A percentile compares a stretch with the other conserved stretches of the same genome.
These are phyloP conservation scores for Mucor irregularis DNA, from an alignment of 371 early-diverging fungal genomes.

Conservation along the genomic window DNA sequence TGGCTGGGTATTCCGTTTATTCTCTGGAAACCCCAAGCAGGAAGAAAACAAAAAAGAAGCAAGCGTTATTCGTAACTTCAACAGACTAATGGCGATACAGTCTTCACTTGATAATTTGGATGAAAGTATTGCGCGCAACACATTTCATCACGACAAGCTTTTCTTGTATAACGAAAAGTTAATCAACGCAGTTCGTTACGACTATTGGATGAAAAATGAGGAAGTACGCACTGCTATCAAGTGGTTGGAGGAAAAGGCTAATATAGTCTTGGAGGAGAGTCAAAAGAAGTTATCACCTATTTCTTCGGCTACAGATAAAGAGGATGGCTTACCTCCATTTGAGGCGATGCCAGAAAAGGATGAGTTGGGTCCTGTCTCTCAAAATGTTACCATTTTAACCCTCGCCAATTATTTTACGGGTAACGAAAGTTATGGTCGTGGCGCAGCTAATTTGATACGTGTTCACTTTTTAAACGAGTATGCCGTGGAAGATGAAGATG, in stretches of 20 bases:
- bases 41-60: slow-evolving; percentile 69
- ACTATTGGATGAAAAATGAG: slow-evolving; percentile 59
- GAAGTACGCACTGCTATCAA: slow-evolving; percentile 41
- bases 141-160: slow-evolving; percentile 55
- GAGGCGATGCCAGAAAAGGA: slow-evolving; percentile 28
- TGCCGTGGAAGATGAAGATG: slow-evolving; percentile 55
- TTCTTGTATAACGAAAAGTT: slow-evolving; percentile 60
- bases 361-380: slow-evolving; percentile 43
- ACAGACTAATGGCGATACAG: slow-evolving; percentile 67
- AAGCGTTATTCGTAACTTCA: slow-evolving; percentile 63
- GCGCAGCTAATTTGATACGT: slow-evolving; percentile 64
- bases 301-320: slow-evolving; percentile 14
- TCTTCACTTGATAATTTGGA: slow-evolving; percentile 65
- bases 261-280: slow-evolving; percentile 35
- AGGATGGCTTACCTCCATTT: slow-evolving; percentile 15
- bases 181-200: slow-evolving; percentile 53
- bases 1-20: slow-evolving; percentile 70
- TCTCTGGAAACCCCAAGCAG: slow-evolving; percentile 67
- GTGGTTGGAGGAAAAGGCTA: slow-evolving; percentile 42
- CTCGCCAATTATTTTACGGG: slow-evolving; percentile 63
- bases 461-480: slow-evolving; percentile 55
- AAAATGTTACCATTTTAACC: slow-evolving; percentile 62
- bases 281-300: slow-evolving; percentile 26
- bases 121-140: slow-evolving; percentile 60
- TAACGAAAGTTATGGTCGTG: slow-evolving; percentile 57